Base-by-base conservation (phyloP, 2,329 filamentous ascomycete genomes). In the Phialophora chinensis region DNA sequence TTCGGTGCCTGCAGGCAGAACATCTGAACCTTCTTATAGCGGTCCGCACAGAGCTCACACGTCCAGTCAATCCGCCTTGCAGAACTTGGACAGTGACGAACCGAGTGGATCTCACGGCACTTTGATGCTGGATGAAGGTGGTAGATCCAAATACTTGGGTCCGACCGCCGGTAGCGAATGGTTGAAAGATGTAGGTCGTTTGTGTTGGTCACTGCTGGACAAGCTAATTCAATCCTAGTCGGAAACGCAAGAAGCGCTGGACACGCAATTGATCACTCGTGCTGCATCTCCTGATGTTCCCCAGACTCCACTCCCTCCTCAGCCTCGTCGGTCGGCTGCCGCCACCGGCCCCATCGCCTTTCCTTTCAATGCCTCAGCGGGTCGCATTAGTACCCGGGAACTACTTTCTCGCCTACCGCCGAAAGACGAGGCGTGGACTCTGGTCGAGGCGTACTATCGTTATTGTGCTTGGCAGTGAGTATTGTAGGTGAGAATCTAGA, bases 401-500 rank as follows among this genome's bases (percentile, higher is more conserved):
- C 44, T 65, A 4, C 42, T 65, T 33, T 38, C 42, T 2, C 29
- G 17, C 29, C 57, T 65, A 12, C 63, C 63, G 20, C 57, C 63
- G 14, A 61, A 47, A 47, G 56, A 55, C 5, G 63, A 65, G 47
- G 63, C 63, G 42, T 65, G 56, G 63, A 61, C 57, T 17, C 63
- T 65, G 11, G 57, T 47, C 17, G 63, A 65, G 31, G 25, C 63
- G 12, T 65, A 65, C 44, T 65, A 65, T 56, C 63, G 63, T 42
- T 65, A 65, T 61, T 65, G 63, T 47, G 63, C 63, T 49, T 65
- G 63, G 63, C 63, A 65, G 62, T 64, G 42, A 64, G 62, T 59
- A 49, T 38, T 27, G 10, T 7, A 47, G 35, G 31, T 29, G 38
- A 47, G 12, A 4, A 59, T 3, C 25, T 10, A 47, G 20, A 29